Conservation (phyloP, 2,329 filamentous ascomycete genomes). For the Aureobasidium namibiae region DNA sequence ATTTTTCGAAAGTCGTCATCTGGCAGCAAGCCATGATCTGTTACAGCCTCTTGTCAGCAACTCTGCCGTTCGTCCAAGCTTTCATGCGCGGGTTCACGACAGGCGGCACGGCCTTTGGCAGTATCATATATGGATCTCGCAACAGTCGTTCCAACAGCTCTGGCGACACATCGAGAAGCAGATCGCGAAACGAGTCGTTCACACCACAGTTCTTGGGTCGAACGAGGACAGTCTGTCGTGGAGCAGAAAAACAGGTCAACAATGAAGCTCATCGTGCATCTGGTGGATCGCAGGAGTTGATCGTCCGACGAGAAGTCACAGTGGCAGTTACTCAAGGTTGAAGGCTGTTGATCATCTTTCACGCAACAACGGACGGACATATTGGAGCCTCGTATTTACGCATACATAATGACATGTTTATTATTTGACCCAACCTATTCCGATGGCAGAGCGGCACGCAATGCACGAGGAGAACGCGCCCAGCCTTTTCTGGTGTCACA, state of each 20-base stretch:
- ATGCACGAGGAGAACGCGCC: background rate
- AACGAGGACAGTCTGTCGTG: conserved; percentile 2
- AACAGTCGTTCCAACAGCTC: conserved; percentile 7
- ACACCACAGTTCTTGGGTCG: conserved; percentile 6
- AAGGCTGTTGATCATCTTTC: background rate
- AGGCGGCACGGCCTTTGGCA: conserved; percentile 9
- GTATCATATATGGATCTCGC: conserved; percentile 10
- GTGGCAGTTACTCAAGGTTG: background rate
- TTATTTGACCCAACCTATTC: background rate
- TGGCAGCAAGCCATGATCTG: conserved; percentile 28
- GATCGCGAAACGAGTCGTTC: conserved; percentile 4
- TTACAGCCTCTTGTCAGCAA: conserved; percentile 30
- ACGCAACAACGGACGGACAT: background rate
- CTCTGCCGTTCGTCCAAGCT: conserved; percentile 30
- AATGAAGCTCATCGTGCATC: background rate
- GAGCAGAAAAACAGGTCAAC: background rate
- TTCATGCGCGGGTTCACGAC: conserved; percentile 30
- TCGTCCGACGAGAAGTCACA: conserved; percentile 5
- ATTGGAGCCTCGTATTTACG: background rate
- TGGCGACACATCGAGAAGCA: conserved; percentile 1
- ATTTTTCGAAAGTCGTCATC: conserved; percentile 21
- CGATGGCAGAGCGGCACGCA: background rate
- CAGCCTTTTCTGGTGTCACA: background rate
- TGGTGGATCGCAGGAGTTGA: conserved; percentile 6
- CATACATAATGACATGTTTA: conserved; percentile 1